phyloP scores from a whole-genome alignment of 2,329 filamentous ascomycete species.

The Aspergillus sp. region DNA sequence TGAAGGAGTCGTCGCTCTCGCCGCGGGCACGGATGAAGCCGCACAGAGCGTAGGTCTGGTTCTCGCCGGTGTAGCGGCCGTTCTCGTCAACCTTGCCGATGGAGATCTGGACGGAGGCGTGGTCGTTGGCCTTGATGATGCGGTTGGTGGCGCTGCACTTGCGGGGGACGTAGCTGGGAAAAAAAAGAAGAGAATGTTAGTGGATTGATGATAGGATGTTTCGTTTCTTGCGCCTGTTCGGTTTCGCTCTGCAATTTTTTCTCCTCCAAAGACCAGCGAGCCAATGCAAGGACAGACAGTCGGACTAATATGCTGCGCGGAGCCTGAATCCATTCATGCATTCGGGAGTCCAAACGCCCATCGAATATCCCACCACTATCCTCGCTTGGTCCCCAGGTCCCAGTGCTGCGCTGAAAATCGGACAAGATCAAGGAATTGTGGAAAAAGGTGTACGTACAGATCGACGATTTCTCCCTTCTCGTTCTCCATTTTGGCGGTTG shows the following conservation, averaged over 20 bases:
- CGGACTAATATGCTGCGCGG: neutral
- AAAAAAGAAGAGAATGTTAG: constrained; percentile 13
- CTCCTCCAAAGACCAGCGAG: neutral
- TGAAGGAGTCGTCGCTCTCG: constrained; percentile 94
- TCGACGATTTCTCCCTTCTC: constrained; percentile 99
- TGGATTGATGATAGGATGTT: constrained; percentile 10
- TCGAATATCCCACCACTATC: neutral
- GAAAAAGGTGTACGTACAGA: constrained; percentile 65
- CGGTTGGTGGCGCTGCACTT: constrained; percentile 99
- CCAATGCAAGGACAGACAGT: neutral
- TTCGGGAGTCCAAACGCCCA: neutral
- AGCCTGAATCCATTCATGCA: neutral
- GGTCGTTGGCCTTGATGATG: constrained; percentile 99
- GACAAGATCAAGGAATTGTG: constrained; percentile 7
- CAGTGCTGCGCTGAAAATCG: no score
- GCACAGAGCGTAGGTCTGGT: constrained; percentile 95
- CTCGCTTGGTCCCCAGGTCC: neutral
- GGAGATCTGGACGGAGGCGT: constrained; percentile 96
- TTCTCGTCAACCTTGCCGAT: constrained; percentile 99
- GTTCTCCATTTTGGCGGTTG: constrained; percentile 88
- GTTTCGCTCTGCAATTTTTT: neutral
- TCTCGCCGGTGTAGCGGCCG: constrained; percentile 94
- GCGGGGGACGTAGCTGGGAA: constrained; percentile 85
- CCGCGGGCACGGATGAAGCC: constrained; percentile 98
- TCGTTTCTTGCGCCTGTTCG: constrained; percentile 2